Evolutionary conservation across 768 basidiomycete species (phyloP), one percentile per base, ranked within the genome.

Genomic region (Cantharellus cinnabarinus): DNA sequence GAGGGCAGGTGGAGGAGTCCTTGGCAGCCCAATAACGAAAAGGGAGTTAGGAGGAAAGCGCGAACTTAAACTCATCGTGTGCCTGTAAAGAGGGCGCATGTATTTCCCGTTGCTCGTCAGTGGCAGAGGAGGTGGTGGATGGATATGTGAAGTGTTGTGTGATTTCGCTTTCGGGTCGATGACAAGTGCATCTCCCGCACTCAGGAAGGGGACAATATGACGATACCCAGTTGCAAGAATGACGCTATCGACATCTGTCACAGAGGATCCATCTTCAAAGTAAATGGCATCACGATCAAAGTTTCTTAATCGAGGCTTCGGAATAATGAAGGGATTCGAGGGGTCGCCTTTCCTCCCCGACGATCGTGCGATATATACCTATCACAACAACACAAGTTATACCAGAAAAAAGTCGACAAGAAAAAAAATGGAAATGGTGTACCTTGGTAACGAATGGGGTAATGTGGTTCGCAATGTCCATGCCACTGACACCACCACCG

Each of bases 171-270:
- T 48, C 10, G 44, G 44, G 29, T 48, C 44, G 10, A 48, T 29
- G 10, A 48, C 44, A 10, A 44, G 44, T 53, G 50, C 20, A 3
- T 66, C 69, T 58, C 41, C 61, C 5, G 48, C 50, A 41, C 64
- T 62, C 38, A 75, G 67, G 72, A 80, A 80, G 0, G 79, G 79
- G 4, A 78, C 69, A 29, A 70, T 71, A 55, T 75, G 61, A 59
- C 79, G 71, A 64, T 81, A 81, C 4, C 80, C 80, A 0, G 78
- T 81, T 0, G 68, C 78, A 10, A 80, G 72, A 37, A 81, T 63
- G 41, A 82, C 68, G 3, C 71, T 63, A 60, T 80, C 76, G 38
- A 77, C 72, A 44, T 72, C 69, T 15, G 60, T 42, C 2, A 72
- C 59, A 0, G 65, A 60, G 0, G 75, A 72, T 10, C 74, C 76